Evolutionary conservation across 257 asterid genomes (phyloP).

Genomic region (Craterostigma plantagineum): DNA sequence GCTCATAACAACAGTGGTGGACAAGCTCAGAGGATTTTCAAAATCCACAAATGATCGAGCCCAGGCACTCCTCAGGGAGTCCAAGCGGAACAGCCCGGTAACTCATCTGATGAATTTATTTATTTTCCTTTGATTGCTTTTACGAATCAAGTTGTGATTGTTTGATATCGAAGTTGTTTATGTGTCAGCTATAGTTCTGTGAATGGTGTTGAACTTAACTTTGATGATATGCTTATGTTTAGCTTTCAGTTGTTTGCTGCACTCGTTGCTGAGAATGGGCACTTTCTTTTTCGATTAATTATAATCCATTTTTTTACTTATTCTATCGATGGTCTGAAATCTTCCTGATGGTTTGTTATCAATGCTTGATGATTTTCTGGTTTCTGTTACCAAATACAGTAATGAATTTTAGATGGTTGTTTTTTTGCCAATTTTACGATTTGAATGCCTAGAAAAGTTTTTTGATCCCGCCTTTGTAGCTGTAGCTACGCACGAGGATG

Average conservation of each 20-base stretch:
- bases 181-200: not conserved
- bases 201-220: no score
- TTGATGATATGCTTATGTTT: no score
- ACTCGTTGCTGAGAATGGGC: no score
- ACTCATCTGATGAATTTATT: not conserved
- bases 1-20: conserved; percentile 19
- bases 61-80: conserved; percentile 16
- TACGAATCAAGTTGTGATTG: not conserved
- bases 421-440: not conserved
- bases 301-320: no score
- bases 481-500: no score
- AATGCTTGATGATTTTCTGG: no score
- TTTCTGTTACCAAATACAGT: no score
- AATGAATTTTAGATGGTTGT: not conserved
- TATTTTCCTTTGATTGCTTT: not conserved
- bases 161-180: not conserved
- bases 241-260: no score
- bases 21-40: conserved; percentile 31
- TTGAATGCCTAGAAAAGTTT: not conserved
- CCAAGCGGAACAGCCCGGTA: conserved; percentile 59
- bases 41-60: conserved; percentile 35
- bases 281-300: no score
- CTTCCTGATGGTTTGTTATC: no score
- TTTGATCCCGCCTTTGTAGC: no score
- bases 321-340: no score